These are phyloP conservation scores for Telopea speciosissima DNA, from an alignment of 177 flowering plant genomes.

Conservation along the genomic window DNA sequence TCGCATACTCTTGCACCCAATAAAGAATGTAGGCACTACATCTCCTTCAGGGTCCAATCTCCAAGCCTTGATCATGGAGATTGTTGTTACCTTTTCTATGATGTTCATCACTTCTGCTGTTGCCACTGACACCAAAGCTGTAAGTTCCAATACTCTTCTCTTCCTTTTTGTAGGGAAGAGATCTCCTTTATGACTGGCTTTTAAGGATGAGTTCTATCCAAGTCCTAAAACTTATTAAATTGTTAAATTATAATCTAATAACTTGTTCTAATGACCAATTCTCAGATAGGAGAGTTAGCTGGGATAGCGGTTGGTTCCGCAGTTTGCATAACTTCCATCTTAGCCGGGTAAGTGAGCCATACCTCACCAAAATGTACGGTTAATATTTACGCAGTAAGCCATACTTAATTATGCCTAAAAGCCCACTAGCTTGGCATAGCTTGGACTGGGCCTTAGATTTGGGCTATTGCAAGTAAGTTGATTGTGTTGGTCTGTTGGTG, in stretches of 20 bases:
- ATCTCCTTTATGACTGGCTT: no score
- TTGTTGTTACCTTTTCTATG: conserved; percentile 67
- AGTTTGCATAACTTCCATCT: conserved; percentile 63
- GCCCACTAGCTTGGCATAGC: no score
- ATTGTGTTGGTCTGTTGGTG: no score
- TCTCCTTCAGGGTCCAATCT: conserved; percentile 56
- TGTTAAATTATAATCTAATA: no score
- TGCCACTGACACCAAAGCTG: conserved; percentile 81
- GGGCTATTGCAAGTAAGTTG: no score
- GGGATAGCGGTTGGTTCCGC: conserved; percentile 86
- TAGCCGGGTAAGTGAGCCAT: conserved; percentile 80
- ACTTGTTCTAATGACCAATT: no score
- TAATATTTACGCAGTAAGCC: no score
- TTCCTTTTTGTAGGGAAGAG: no score
- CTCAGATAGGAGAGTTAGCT: conserved; percentile 49
- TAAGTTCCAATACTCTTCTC: conserved; percentile 14
- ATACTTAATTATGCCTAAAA: no score
- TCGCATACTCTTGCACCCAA: conserved; percentile 44
- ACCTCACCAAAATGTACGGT: neutral
- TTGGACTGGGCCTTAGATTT: no score
- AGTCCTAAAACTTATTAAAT: no score
- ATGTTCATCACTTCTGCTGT: conserved; percentile 85
- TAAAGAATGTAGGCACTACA: conserved; percentile 54
- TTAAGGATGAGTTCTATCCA: no score
- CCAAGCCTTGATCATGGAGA: conserved; percentile 72